phyloP scores from a whole-genome alignment of 2,329 filamentous ascomycete genomes.

The Hymenoscyphus fraxineus region DNA sequence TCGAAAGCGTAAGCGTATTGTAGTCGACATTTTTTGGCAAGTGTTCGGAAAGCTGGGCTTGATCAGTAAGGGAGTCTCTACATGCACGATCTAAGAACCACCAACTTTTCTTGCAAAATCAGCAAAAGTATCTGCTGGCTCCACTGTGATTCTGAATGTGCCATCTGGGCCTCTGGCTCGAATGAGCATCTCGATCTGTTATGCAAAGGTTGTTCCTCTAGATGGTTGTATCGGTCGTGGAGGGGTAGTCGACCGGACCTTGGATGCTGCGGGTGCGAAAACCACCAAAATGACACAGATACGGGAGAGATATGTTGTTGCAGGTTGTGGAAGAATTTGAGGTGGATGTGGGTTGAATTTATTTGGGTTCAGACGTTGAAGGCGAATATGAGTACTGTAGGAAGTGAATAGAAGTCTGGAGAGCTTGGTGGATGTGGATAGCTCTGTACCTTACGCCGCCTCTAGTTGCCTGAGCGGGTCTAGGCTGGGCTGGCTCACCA shows the following conservation, averaged over 20 bases:
- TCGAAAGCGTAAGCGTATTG: conserved; percentile 57
- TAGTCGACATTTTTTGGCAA: conserved; percentile 61
- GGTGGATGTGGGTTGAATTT: not conserved
- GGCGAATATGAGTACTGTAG: not conserved
- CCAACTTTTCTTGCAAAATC: conserved; percentile 53
- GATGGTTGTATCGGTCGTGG: not conserved
- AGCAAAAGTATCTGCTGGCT: conserved; percentile 69
- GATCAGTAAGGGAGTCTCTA: conserved; percentile 18
- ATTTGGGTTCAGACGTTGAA: not conserved
- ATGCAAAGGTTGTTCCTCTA: conserved; percentile 56
- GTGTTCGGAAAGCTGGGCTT: conserved; percentile 50
- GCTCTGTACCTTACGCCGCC: conserved; percentile 1
- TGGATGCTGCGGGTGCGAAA: not conserved
- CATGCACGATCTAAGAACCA: not conserved
- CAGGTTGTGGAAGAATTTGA: not conserved
- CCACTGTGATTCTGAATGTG: conserved; percentile 80
- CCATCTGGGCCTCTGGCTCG: conserved; percentile 74
- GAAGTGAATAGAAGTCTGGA: conserved; percentile 5
- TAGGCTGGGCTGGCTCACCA: not conserved
- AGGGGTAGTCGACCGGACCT: not conserved
- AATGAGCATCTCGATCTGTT: conserved; percentile 56
- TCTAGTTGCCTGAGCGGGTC: not conserved
- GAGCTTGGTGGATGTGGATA: not conserved
- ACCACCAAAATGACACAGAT: not conserved
- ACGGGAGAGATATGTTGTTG: not conserved